Base-by-base conservation (phyloP, 225 moss, liverwort and hornwort species). In the Marchantia polymorpha region DNA sequence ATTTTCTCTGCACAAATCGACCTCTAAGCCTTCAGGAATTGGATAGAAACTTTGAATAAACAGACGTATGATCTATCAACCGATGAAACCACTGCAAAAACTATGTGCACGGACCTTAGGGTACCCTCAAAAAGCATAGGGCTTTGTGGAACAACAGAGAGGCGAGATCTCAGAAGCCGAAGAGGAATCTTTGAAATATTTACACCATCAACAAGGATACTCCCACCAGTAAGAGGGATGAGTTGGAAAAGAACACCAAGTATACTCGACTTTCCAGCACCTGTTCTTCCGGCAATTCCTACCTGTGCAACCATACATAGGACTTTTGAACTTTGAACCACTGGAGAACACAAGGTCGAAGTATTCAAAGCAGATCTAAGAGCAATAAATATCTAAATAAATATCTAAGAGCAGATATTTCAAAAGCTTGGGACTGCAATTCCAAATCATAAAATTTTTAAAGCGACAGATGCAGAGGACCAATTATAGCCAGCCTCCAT, bases 181-280 rank as follows among this genome's bases (percentile, higher is more conserved):
- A 97, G 91, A 52, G 94, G 72, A 75, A 94, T 31, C 17, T 68
- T 76, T 56, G 92, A 83, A 55, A 81, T 90, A 80, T 87, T 84
- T 29, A 97, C 85, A 81, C 93, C 90, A 76, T 97, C 93, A 78
- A 97, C 88, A 30, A 88, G 56, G 80, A 97, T 93, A 54, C 74
- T 86, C 47, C 97, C 94, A 67, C 65, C 77, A 74, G 80, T 89
- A 19, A 94, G 83, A 64, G 89, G 85, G 52, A 90, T 92, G 59
- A 97, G 90, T 60, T 91, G 91, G 82, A 94, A 97, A 54, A 97
- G 90, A 82, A 90, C 87, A 82, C 84, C 90, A 12, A 97, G 91
- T 66, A 97, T 94, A 79, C 97, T 97, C 19, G 94, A 94, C 79
- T 97, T 97, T 76, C 97, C 97, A 63, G 94, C 97, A 75, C 97